Base-by-base conservation (phyloP, 2,329 filamentous ascomycete species). In the Rhynchosporium agropyri region DNA sequence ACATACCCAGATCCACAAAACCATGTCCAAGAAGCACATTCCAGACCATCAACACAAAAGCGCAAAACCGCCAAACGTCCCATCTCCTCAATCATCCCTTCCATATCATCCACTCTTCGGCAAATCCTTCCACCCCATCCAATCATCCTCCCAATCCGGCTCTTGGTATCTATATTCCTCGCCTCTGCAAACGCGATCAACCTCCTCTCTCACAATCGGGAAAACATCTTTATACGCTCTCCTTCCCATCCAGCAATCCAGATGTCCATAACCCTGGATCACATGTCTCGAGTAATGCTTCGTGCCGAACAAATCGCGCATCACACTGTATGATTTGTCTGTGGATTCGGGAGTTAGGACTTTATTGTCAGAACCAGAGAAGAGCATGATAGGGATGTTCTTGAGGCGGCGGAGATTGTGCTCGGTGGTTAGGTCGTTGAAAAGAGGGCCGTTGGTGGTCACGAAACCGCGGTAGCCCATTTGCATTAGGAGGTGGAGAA, bases 221-320 rank as follows among this genome's bases (percentile, higher is more conserved):
- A 81, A 87, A 33, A 88, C 82, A 69, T 87, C 85, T 71, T 77
- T 80, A 78, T 81, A 84, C 3, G 83, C 82, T 61, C 83, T 80
- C 49, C 81, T 77, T 3, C 84, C 84, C 82, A 87, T 87, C 83
- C 83, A 87, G 69, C 81, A 82, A 76, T 87, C 84, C 45, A 87
- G 73, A 71, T 87, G 84, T 2, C 84, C 84, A 70, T 87, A 87
- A 13, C 82, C 82, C 1, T 80, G 79, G 4, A 87, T 77, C 3
- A 86, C 81, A 38, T 77, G 73, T 10, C 84, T 76, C 42, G 77
- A 75, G 72, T 86, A 87, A 68, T 79, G 74, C 7, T 73, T 72
- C 1, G 70, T 75, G 0, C 82, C 81, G 70, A 86, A 86, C 1
- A 74, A 74, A 62, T 83, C 78, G 53, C 81, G 79, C 60, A 87